Percentiles rank a stretch among this genome's conserved stretches.
Conservation (phyloP, 257 asterid genomes). For the Handroanthus guayacan region DNA sequence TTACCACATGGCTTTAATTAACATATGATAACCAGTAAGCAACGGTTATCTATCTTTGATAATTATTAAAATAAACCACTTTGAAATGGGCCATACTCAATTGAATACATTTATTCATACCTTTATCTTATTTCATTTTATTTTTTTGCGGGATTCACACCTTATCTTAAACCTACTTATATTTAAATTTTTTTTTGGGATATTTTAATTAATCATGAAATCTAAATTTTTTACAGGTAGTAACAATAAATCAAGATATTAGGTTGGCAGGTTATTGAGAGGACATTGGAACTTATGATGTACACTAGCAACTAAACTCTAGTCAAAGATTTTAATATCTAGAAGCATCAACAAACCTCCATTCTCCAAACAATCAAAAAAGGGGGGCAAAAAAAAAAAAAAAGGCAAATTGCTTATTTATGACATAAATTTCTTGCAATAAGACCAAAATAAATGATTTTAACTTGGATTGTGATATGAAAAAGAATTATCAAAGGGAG, state of each 20-base stretch:
- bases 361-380: too few species aligned
- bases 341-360: conserved; percentile 28
- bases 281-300: conserved; percentile 58
- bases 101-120: too few species aligned
- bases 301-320: conserved; percentile 40
- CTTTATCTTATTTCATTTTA: too few species aligned
- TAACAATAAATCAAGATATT: conserved; percentile 41
- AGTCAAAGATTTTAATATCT: conserved; percentile 51
- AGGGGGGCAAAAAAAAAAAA: background rate
- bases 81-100: too few species aligned
- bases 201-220: background rate
- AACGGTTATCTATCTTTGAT: too few species aligned
- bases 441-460: conserved; percentile 38
- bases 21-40: background rate
- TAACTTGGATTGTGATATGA: conserved; percentile 33
- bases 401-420: background rate
- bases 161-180: too few species aligned
- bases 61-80: too few species aligned
- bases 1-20: background rate
- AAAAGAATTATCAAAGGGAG: conserved; percentile 22
- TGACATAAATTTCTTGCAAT: conserved; percentile 17
- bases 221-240: conserved; percentile 31
- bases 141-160: too few species aligned
- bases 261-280: conserved; percentile 55
- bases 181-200: background rate